Evolutionary conservation across 2,329 filamentous ascomycete species (phyloP), one percentile per base, ranked within the genome.

Genomic region (Colletotrichum graminicola): DNA sequence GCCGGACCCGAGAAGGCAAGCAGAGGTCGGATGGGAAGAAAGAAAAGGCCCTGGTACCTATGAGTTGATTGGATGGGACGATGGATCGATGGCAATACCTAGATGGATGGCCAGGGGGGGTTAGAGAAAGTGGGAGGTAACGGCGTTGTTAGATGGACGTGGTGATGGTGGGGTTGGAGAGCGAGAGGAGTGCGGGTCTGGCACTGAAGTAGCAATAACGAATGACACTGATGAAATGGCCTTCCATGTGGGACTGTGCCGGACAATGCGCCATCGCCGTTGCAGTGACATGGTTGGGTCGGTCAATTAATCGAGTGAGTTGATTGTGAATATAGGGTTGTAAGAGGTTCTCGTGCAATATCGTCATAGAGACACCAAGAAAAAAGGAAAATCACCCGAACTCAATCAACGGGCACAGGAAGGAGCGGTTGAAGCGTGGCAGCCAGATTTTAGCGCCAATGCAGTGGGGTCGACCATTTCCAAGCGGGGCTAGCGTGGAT

Each of bases 361-460:
- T 29, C 41, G 41, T 43, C 41, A 43, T 21, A 8, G 43, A 45
- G 6, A 45, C 10, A 45, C 2, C 11, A 21, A 45, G 8, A 10
- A 45, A 45, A 45, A 45, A 12, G 11, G 21, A 43, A 43, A 21
- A 8, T 4, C 21, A 45, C 43, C 8, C 8, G 6, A 18, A 21
- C 41, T 7, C 21, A 51, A 26, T 14, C n/a, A 26, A 29, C 23
- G 45, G 34, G 34, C 34, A 36, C 21, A n/a, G 45, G 45, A 59
- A 36, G 7, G 6, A n/a, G 55, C 29, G 45, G 21, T n/a, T 52
- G 36, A 60, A 54, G 62, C 62, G 62, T 62, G 61, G 49, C 56
- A 67, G 63, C 63, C 67, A 62, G 61, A 56, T 67, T 62, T 70
- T 66, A 23, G 55, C 41, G 41, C 55, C 12, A 51, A 29, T 56